These are phyloP conservation scores for Syzygium jambos DNA, from an alignment of 345 rosid genomes.

Conservation along the genomic window DNA sequence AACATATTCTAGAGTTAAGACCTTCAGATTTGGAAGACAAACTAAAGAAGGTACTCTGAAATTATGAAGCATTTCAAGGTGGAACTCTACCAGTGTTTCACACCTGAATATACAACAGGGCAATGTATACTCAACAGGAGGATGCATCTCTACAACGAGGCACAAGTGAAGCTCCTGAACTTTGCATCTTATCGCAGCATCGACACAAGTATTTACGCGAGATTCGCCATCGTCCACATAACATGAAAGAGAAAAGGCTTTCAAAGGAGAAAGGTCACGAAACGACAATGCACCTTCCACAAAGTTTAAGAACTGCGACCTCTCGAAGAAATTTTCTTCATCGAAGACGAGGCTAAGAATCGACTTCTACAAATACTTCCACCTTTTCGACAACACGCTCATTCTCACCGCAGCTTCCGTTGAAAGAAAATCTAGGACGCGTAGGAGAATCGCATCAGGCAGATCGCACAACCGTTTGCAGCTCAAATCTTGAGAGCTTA, in stretches of 20 bases:
- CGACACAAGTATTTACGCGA: neutral
- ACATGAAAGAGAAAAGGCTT: neutral
- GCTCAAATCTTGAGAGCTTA: neutral
- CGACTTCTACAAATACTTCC: neutral
- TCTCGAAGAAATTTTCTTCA: neutral
- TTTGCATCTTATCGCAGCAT: neutral
- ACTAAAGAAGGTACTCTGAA: neutral
- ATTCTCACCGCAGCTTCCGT: neutral
- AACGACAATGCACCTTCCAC: constrained; percentile 5
- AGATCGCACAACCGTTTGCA: neutral
- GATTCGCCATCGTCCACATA: neutral
- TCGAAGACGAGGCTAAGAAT: neutral
- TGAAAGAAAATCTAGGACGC: neutral
- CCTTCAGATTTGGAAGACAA: neutral
- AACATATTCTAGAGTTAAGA: neutral
- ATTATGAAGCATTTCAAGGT: neutral
- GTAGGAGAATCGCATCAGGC: neutral
- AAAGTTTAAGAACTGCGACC: neutral
- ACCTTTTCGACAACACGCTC: constrained; percentile 4
- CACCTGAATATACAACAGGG: neutral
- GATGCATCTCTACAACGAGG: neutral
- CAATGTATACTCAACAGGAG: neutral
- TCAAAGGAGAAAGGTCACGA: neutral
- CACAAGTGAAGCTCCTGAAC: neutral
- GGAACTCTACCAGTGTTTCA: neutral